Conservation (phyloP, 495 filamentous ascomycete species). For the Penicillium taxi region DNA sequence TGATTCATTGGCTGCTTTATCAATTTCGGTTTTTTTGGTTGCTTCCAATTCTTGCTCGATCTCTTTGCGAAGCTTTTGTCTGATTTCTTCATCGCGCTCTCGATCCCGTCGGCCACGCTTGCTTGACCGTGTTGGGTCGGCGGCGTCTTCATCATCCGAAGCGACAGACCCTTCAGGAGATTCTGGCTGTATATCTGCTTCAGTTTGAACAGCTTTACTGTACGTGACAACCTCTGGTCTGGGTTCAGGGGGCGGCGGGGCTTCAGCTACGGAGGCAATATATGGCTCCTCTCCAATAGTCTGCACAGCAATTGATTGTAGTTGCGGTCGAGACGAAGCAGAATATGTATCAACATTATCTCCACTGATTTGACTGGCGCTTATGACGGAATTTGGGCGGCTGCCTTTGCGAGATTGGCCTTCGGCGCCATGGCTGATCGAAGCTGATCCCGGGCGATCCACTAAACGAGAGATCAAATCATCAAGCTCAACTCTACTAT, state of each 20-base stretch:
- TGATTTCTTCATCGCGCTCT: conserved; percentile 79
- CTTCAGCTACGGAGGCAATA: conserved; percentile 62
- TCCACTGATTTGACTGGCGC: conserved; percentile 63
- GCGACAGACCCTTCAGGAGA: conserved; percentile 50
- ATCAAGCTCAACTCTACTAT: conserved; percentile 77
- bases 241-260: conserved; percentile 61
- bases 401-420: conserved; percentile 62
- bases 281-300: conserved; percentile 61
- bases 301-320: conserved; percentile 52
- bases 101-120: conserved; percentile 71
- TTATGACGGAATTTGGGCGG: conserved; percentile 77
- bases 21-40: conserved; percentile 47
- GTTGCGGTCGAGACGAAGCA: conserved; percentile 30
- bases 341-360: conserved; percentile 51
- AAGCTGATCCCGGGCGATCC: conserved; percentile 65
- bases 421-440: conserved; percentile 56
- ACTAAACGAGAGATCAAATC: conserved; percentile 69
- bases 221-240: conserved; percentile 80
- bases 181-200: conserved; percentile 28
- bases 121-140: conserved; percentile 33
- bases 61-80: conserved; percentile 74
- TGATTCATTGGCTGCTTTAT: conserved; percentile 40
- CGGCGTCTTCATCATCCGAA: conserved; percentile 59
- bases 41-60: conserved; percentile 86
- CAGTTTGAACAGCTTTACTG: conserved; percentile 91